A percentile compares a stretch with the other conserved stretches of the same genome.
These are phyloP conservation scores for Ceratobasidium sp. DNA, from an alignment of 1,284 basidiomycete species.

Conservation along the genomic window DNA sequence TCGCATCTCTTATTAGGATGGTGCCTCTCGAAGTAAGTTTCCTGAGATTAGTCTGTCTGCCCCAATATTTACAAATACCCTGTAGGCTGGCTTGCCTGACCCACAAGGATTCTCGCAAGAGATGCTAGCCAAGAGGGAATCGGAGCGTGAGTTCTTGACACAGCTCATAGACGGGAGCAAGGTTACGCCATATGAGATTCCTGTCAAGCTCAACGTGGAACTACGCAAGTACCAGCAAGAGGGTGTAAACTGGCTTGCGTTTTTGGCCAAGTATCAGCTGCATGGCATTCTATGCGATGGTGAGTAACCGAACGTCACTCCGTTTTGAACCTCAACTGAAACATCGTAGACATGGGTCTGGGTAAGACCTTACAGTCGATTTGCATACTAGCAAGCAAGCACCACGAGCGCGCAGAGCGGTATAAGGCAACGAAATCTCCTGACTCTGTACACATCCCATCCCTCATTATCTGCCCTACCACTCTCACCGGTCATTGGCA, in stretches of 20 bases:
- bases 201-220: constrained; percentile 90
- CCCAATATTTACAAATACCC: neutral
- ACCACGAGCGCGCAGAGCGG: constrained; percentile 82
- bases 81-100: constrained; percentile 92
- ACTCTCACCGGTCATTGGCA: constrained; percentile 99
- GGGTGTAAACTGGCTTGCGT: constrained; percentile 98
- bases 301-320: constrained; percentile 53
- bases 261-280: constrained; percentile 95
- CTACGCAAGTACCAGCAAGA: constrained; percentile 98
- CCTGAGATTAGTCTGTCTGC: neutral
- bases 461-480: constrained; percentile 95
- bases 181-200: constrained; percentile 89
- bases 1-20: constrained; percentile 99
- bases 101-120: constrained; percentile 92
- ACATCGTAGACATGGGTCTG: constrained; percentile 88
- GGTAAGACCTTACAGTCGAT: constrained; percentile 99
- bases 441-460: constrained; percentile 88
- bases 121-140: constrained; percentile 84
- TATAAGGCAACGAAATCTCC: constrained; percentile 73
- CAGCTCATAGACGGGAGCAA: constrained; percentile 95
- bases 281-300: constrained; percentile 99
- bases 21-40: constrained; percentile 88
- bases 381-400: constrained; percentile 94
- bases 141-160: constrained; percentile 90
- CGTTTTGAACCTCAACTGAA: constrained; percentile 12